Base-by-base conservation (phyloP, 495 filamentous ascomycete species). In the Aeminium ludgeri region DNA sequence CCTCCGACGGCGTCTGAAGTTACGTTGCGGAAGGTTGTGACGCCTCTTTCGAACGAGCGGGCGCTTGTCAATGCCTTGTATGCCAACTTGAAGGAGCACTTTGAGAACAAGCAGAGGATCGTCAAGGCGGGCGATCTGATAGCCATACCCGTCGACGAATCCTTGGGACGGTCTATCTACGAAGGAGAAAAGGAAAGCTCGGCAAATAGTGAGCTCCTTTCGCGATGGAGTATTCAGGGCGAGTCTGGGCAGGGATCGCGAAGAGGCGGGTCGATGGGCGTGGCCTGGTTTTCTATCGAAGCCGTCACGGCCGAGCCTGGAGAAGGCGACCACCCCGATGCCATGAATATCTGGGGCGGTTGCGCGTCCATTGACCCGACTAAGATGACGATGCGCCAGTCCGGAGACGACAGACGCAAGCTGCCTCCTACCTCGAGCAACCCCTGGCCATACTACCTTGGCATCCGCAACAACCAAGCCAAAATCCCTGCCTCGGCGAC, bases 1-100 rank as follows among this genome's bases (percentile, higher is more conserved):
- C 89, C 91, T 0, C 91, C 86, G 1, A 68, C 79, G 41, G 91
- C 89, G 12, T 83, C 83, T 46, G 87, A 96, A 55, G 77, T 96
- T 20, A 92, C 82, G 1, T 59, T 97, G n/a, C 67, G 84, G 33
- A 89, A 92, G 47, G 70, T 97, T 30, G 78, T 83, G 6, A 95
- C 86, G 0, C 91, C 89, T 0, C 59, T 87, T 7, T 82, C 83
- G 6, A 85, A 80, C 28, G 86, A 96, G 43, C 69, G 82, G 18
- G 67, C 78, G 8, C 70, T 94, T 6, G 83, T 96, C 49, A 78
- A 81, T 11, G 76, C 74, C 7, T 68, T 95, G 10, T 82, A 95
- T 50, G 70, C 79, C 3, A 82, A 79, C 4, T 55, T 97, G 17
- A 94, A 92, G 55, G 72, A 73, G 32, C 76, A 94, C 51, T 95